phyloP scores from a whole-genome alignment of 2,329 filamentous ascomycete genomes.

The Sordariomycetes sp. region DNA sequence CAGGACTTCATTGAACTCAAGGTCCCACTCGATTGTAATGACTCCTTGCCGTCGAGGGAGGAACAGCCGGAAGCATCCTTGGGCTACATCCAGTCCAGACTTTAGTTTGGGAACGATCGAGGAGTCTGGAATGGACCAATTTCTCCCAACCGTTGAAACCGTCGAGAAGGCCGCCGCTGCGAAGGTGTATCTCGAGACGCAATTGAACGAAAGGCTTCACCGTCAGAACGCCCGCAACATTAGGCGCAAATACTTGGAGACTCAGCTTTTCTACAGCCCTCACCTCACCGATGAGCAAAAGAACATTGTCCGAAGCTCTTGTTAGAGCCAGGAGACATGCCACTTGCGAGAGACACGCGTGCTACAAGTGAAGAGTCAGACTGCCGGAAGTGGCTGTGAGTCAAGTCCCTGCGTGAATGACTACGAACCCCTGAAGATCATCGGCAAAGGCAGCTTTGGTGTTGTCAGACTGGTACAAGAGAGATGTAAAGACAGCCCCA shows the following conservation, averaged over 20 bases:
- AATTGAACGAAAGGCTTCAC: slow-evolving; percentile 64
- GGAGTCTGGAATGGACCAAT: slow-evolving; percentile 14
- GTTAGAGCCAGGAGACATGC: slow-evolving; percentile 59
- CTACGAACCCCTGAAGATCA: slow-evolving; percentile 72
- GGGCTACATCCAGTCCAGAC: slow-evolving; percentile 26
- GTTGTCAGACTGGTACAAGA: slow-evolving; percentile 80
- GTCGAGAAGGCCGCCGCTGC: slow-evolving; percentile 72
- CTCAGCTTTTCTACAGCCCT: slow-evolving; percentile 45
- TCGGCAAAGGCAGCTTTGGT: slow-evolving; percentile 92
- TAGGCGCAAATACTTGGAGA: slow-evolving; percentile 24
- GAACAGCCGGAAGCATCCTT: slow-evolving; percentile 15
- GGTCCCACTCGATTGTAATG: slow-evolving; percentile 10
- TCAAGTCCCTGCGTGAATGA: slow-evolving; percentile 13
- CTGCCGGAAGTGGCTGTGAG: slow-evolving; percentile 5
- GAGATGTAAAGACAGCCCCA: slow-evolving; percentile 26
- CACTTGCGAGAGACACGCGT: slow-evolving; percentile 66
- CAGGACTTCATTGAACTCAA: slow-evolving; percentile 25
- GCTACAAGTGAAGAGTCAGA: slow-evolving; percentile 53
- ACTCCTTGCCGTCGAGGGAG: slow-evolving; percentile 13
- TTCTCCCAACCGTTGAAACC: slow-evolving; percentile 37
- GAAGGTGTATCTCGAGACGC: slow-evolving; percentile 79
- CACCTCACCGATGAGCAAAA: slow-evolving; percentile 47
- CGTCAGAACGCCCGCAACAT: slow-evolving; percentile 23
- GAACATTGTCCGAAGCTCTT: slow-evolving; percentile 44
- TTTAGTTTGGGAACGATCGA: slow-evolving; percentile 23